phyloP scores from a whole-genome alignment of 441 rosid species.

The Brassica balearica region DNA sequence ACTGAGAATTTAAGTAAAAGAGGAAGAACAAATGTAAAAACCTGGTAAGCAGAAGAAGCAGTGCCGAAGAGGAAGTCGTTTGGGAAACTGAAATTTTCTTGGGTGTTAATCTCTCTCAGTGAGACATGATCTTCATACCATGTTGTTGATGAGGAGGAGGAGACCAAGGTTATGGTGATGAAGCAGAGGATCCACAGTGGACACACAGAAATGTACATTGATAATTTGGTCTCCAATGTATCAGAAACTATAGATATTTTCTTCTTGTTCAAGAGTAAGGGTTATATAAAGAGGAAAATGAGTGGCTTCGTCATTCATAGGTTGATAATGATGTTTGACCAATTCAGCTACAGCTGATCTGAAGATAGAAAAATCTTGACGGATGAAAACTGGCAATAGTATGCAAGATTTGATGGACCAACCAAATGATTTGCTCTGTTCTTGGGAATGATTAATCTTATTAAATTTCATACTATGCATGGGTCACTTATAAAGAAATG shows the following conservation, averaged over 20 bases:
- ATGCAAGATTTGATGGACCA: slow-evolving; percentile 31
- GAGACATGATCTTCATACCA: slow-evolving; percentile 30
- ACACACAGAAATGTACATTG: not conserved
- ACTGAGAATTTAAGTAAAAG: not conserved
- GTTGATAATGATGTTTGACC: slow-evolving; percentile 26
- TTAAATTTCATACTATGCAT: not conserved
- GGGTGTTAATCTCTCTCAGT: slow-evolving; percentile 7
- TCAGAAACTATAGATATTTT: not conserved
- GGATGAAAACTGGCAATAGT: slow-evolving; percentile 12
- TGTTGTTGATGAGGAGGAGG: slow-evolving; percentile 18
- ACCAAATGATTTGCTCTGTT: not conserved
- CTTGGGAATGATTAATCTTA: not conserved
- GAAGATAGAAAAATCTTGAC: not conserved
- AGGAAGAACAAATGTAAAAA: slow-evolving; percentile 22
- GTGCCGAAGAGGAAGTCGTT: slow-evolving; percentile 70
- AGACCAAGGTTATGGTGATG: slow-evolving; percentile 27
- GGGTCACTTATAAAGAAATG: not conserved
- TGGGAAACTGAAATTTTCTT: slow-evolving; percentile 42
- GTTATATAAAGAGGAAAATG: not conserved
- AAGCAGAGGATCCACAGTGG: slow-evolving; percentile 26
- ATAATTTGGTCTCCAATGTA: slow-evolving; percentile 1
- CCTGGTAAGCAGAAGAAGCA: slow-evolving; percentile 84
- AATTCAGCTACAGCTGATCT: slow-evolving; percentile 1
- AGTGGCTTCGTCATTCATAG: slow-evolving; percentile 12
- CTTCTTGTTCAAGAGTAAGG: not conserved